A percentile compares a stretch with the other conserved stretches of the same genome.
Conservation (phyloP, 164 flowering plant species). For the Stephania japonica region DNA sequence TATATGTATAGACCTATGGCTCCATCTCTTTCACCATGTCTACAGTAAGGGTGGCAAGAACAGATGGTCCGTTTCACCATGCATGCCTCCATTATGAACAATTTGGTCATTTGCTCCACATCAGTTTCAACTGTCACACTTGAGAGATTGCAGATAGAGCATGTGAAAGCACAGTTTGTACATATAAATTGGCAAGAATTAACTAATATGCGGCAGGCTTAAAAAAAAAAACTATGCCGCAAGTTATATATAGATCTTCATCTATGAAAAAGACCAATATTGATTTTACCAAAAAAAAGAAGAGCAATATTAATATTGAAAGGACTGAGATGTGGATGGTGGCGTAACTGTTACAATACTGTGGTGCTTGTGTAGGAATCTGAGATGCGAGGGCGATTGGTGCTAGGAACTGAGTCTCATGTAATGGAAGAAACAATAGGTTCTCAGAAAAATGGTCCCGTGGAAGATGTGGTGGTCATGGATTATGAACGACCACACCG, state of each 20-base stretch:
- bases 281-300: too few species aligned
- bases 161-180: neutral
- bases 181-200: neutral
- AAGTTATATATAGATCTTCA: neutral
- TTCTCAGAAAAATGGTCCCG: slow-evolving; percentile 21
- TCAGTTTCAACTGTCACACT: neutral
- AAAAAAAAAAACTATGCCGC: too few species aligned
- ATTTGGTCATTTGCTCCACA: neutral
- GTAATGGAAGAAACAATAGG: slow-evolving; percentile 24
- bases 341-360: slow-evolving; percentile 13
- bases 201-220: too few species aligned
- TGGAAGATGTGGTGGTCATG: slow-evolving; percentile 32
- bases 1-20: slow-evolving; percentile 10
- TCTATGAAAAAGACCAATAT: neutral
- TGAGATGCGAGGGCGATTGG: slow-evolving; percentile 18
- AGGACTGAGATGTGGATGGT: neutral
- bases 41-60: slow-evolving; percentile 15
- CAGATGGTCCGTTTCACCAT: slow-evolving; percentile 16
- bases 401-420: slow-evolving; percentile 25
- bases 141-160: neutral
- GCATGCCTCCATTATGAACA: slow-evolving; percentile 9
- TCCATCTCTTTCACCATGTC: slow-evolving; percentile 21
- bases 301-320: neutral
- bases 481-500: slow-evolving; percentile 52
- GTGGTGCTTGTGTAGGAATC: slow-evolving; percentile 24